These are phyloP conservation scores for Pseudogymnoascus sp. DNA, from an alignment of 2,329 filamentous ascomycete genomes.

Conservation along the genomic window DNA sequence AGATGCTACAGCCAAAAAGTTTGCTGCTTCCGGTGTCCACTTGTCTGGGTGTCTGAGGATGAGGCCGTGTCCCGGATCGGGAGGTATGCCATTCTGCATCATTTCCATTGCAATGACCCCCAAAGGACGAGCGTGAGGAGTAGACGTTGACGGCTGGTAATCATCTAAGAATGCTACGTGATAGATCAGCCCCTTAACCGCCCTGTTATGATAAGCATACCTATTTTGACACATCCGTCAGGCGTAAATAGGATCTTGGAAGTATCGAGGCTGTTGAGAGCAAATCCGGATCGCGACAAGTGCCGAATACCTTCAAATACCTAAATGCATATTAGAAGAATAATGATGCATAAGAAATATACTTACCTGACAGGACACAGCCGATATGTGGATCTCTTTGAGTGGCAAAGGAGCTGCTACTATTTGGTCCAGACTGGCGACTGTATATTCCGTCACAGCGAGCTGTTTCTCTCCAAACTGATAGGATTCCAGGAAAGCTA, in stretches of 20 bases:
- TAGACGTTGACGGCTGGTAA: constrained; percentile 4
- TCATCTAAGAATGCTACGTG: constrained; percentile 10
- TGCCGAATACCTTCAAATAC: constrained; percentile 15
- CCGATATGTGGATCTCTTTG: constrained; percentile 14
- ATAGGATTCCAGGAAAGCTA: constrained; percentile 14
- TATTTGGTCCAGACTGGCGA: constrained; percentile 13
- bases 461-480: constrained; percentile 13
- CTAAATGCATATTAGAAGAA: not conserved
- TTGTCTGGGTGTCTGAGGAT: constrained; percentile 12
- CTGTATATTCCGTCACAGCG: constrained; percentile 15
- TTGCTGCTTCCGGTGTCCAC: constrained; percentile 12
- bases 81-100: constrained; percentile 12
- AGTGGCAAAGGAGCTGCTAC: constrained; percentile 13
- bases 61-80: not conserved
- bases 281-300: constrained; percentile 12
- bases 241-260: constrained; percentile 5
- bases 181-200: not conserved
- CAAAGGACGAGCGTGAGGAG: constrained; percentile 4
- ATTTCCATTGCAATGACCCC: constrained; percentile 12
- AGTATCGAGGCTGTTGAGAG: constrained; percentile 4
- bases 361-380: constrained; percentile 13
- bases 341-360: not conserved
- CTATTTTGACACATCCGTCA: constrained; percentile 13
- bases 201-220: not conserved
- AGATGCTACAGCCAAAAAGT: constrained; percentile 13